Percentiles rank a stretch among this genome's conserved stretches.
These are phyloP conservation scores for Fomitopsis palustris DNA, from an alignment of 1,284 basidiomycete species.

Conservation along the genomic window DNA sequence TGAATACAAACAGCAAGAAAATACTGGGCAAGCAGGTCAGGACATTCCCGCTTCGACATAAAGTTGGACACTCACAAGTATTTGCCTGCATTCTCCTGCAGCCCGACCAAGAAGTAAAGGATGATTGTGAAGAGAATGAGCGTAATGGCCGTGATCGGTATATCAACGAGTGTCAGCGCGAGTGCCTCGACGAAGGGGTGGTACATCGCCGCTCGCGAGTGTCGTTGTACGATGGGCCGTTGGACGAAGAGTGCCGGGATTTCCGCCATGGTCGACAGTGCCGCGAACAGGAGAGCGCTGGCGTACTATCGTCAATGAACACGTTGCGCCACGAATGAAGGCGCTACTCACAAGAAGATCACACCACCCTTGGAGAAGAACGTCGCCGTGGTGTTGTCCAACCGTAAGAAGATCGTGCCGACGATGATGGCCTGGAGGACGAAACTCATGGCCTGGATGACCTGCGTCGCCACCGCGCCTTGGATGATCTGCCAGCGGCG, in stretches of 20 bases:
- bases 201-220: conserved; percentile 57
- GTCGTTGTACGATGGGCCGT: conserved; percentile 67
- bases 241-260: conserved; percentile 71
- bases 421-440: conserved; percentile 70
- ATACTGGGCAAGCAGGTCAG: conserved; percentile 31
- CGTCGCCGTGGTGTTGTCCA: conserved; percentile 57
- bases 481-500: conserved; percentile 66
- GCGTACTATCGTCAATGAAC: neutral
- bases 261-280: conserved; percentile 63
- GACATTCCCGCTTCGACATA: neutral
- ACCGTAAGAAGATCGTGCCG: conserved; percentile 72
- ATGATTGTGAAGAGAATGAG: conserved; percentile 49
- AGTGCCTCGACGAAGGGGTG: conserved; percentile 65
- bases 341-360: conserved; percentile 56
- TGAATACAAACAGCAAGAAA: conserved; percentile 50
- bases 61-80: conserved; percentile 48
- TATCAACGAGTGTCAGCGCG: conserved; percentile 68
- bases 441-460: conserved; percentile 36
- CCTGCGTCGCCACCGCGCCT: conserved; percentile 48
- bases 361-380: conserved; percentile 83
- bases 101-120: conserved; percentile 63
- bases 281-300: conserved; percentile 52
- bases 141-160: conserved; percentile 59
- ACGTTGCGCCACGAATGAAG: neutral
- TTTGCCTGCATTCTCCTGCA: conserved; percentile 49